Base-by-base conservation (phyloP, 108 stramenopile genomes). In the Aureococcus anophagefferens region DNA sequence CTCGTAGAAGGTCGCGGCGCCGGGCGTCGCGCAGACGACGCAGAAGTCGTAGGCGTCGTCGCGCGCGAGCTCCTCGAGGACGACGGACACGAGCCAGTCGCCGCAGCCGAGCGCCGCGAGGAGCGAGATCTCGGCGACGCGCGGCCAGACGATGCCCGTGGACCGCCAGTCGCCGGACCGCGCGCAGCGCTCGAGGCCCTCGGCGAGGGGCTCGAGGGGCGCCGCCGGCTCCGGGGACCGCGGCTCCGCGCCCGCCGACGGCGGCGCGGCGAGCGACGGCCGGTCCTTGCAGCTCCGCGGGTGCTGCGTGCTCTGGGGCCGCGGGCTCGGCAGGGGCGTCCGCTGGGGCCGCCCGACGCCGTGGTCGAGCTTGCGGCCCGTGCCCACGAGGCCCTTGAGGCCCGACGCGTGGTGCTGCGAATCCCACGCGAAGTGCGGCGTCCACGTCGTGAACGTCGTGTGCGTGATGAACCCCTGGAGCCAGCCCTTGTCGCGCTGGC, bases 361-460 rank as follows among this genome's bases (percentile, higher is more conserved):
- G 21, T 1, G 4, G 51, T 40, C 35, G 35, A 68, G 35, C 67
- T 68, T 30, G 34, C 67, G 29, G 30, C 46, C 46, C 4, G 17
- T 51, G 30, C 68, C 68, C 46, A 32, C 68, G 17, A 34, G 65
- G 32, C 65, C 65, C 65, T 65, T 37, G 21, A 82, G 51, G 40
- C 88, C 88, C 33, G 77, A 69, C 32, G 33, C 31, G 25, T 65
- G 63, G 68, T 87, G 86, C 0, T 65, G 40, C 29, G 81, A 80
- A 67, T 86, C 83, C 88, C 88, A 89, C 30, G 66, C 59, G 73
- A 87, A 89, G 46, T 81, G 80, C 70, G 82, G 81, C 28, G 81
- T 82, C 88, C 88, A 89, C n/a, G 81, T 80, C 33, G 86, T 87
- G 69, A 89, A 87, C 46, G 84, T 87, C 63, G 88, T 89, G 69